phyloP scores from a whole-genome alignment of 2,329 filamentous ascomycete genomes.

The Colletotrichum aenigma region DNA sequence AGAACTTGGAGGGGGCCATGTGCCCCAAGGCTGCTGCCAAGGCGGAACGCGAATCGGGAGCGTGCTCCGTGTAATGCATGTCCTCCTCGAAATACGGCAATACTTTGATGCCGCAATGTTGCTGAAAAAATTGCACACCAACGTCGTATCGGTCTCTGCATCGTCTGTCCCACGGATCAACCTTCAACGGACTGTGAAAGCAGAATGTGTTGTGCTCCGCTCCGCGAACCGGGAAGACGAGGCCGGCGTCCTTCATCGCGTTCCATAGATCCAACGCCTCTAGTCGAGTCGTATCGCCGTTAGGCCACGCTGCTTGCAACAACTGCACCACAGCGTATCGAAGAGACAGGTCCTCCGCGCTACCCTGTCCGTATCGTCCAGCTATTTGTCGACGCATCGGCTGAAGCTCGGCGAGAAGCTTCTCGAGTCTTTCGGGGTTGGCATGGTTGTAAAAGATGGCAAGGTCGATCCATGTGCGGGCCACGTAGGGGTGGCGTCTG shows the following conservation, averaged over 20 bases:
- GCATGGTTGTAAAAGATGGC: conserved; percentile 43
- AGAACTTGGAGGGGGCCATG: conserved; percentile 12
- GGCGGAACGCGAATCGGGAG: conserved; percentile 28
- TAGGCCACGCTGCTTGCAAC: conserved; percentile 37
- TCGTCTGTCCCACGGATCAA: conserved; percentile 47
- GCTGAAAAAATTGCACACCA: conserved; percentile 39
- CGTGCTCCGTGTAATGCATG: conserved; percentile 44
- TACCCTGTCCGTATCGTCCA: conserved; percentile 33
- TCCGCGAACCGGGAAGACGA: conserved; percentile 40
- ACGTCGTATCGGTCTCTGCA: conserved; percentile 45
- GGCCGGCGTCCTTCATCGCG: conserved; percentile 35
- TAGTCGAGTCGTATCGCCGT: conserved; percentile 37
- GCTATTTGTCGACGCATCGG: conserved; percentile 39
- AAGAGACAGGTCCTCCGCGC: conserved; percentile 39
- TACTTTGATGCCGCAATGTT: conserved; percentile 41
- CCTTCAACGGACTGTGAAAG: conserved; percentile 47
- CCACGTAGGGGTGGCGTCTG: conserved; percentile 46
- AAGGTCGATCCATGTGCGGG: conserved; percentile 45
- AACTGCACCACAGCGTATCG: conserved; percentile 47
- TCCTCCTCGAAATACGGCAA: conserved; percentile 49
- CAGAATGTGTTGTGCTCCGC: conserved; percentile 43
- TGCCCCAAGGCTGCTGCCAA: conserved; percentile 18
- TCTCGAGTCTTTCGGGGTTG: conserved; percentile 38
- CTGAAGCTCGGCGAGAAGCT: conserved; percentile 41
- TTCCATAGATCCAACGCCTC: conserved; percentile 42